These are phyloP conservation scores for Phytophthora tentaculata DNA, from an alignment of 352 stramenopile species.

Conservation along the genomic window DNA sequence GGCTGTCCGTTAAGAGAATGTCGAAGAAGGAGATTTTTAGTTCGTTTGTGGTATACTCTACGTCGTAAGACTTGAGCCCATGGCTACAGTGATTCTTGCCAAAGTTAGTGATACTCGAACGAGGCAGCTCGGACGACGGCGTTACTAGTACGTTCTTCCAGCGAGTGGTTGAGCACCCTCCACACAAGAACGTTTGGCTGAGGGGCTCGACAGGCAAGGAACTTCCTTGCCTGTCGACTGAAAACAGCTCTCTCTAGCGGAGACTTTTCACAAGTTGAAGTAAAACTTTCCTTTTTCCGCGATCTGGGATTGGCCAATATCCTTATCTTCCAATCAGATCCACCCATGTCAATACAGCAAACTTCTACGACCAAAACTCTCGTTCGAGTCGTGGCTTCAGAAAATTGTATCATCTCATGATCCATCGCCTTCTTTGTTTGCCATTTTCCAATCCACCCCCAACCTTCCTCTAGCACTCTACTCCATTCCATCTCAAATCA, in stretches of 20 bases:
- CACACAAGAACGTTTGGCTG: too few relatives aligned
- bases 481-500: constrained; percentile 7
- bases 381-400: constrained; percentile 7
- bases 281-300: constrained; percentile 7
- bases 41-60: too few relatives aligned
- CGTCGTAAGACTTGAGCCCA: too few relatives aligned
- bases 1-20: too few relatives aligned
- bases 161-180: too few relatives aligned
- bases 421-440: neutral
- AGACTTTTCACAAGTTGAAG: constrained; percentile 8
- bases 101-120: too few relatives aligned
- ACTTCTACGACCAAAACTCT: constrained; percentile 25
- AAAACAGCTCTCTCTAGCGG: neutral
- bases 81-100: too few relatives aligned
- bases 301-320: constrained; percentile 5
- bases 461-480: neutral
- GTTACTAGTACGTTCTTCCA: too few relatives aligned
- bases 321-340: constrained; percentile 20
- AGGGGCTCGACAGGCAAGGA: too few relatives aligned
- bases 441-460: constrained; percentile 25
- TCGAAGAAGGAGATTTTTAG: too few relatives aligned
- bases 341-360: constrained; percentile 24
- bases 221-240: neutral
- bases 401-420: constrained; percentile 3
- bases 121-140: too few relatives aligned